Evolutionary conservation across 345 rosid genomes (phyloP), one percentile per base, ranked within the genome.

Genomic region (Bretschneidera sinensis): DNA sequence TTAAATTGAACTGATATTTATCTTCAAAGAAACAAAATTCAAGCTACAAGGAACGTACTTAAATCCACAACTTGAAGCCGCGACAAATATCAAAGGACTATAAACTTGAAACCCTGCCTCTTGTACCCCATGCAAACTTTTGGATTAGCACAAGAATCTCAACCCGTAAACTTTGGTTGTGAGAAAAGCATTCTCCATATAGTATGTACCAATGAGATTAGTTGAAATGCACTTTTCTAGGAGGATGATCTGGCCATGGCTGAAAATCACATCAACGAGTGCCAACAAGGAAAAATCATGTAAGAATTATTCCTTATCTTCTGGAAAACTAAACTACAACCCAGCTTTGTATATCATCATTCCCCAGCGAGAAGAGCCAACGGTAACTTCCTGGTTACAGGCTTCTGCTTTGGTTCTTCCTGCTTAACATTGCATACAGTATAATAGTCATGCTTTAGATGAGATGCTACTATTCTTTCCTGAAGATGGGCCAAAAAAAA

Each of bases 401-500:
- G 52, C 63, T 28, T 65, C 71, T 66, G 67, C 59, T 67, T 65
- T 13, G 70, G 61, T 61, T 53, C 60, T 66, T 69, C 63, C 2
- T 4, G 54, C 61, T 71, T 68, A 24, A 43, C 45, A 11, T 69
- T 54, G 55, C 88, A 83, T 10, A 83, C 48, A 2, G 68, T 20
- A 25, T 72, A 48, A 53, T 67, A 81, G 61, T 78, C 78, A 19
- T 74, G 80, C 77, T 83, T 76, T 55, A 81, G 43, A 69, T 81
- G 84, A 24, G 85, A 80, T 23, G 61, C 79, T 59, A 63, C 82
- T n/a, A 83, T 76, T 58, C 51, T 74, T 64, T 81, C 77, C 88
- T 81, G 67, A 47, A 51, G n/a, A 69, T 45, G 21, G 31, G 33
- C 17, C n/a, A n/a, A n/a, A 67, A 56, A 50, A n/a, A n/a, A n/a